Conservation (phyloP, 495 filamentous ascomycete species). For the Lasiosphaeriaceae sp. region DNA sequence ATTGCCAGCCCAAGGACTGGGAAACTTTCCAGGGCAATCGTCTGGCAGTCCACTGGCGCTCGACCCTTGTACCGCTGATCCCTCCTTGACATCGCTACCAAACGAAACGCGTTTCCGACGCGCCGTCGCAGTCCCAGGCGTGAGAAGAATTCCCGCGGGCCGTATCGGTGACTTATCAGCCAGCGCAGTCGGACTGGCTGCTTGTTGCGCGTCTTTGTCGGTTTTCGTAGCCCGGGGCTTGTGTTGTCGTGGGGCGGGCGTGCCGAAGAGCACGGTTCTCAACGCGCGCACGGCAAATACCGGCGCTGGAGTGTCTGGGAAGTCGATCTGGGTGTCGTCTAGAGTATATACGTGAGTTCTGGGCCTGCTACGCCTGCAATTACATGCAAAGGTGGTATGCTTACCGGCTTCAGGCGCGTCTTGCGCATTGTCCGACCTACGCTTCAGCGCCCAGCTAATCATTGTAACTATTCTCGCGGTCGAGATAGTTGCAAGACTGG, state of each 20-base stretch:
- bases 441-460: conserved; percentile 55
- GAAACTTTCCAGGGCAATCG: conserved; percentile 57
- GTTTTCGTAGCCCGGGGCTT: conserved; percentile 6
- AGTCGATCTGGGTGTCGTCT: conserved; percentile 54
- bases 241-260: conserved; percentile 52
- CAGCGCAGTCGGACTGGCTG: conserved; percentile 6
- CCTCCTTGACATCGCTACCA: conserved; percentile 53
- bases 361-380: background rate
- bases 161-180: conserved; percentile 39
- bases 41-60: conserved; percentile 48
- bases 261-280: conserved; percentile 87
- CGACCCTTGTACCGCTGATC: conserved; percentile 24
- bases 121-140: conserved; percentile 75
- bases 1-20: conserved; percentile 53
- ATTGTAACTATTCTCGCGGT: conserved; percentile 30
- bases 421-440: conserved; percentile 28
- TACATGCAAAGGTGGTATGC: background rate
- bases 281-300: conserved; percentile 92
- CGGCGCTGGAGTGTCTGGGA: conserved; percentile 88
- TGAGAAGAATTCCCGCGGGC: conserved; percentile 69
- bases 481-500: background rate
- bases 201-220: conserved; percentile 25
- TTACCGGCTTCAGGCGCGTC: conserved; percentile 27
- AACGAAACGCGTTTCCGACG: conserved; percentile 91
- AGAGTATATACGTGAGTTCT: background rate